phyloP scores from a whole-genome alignment of 2,329 filamentous ascomycete species.

The Exophiala oligosperma region DNA sequence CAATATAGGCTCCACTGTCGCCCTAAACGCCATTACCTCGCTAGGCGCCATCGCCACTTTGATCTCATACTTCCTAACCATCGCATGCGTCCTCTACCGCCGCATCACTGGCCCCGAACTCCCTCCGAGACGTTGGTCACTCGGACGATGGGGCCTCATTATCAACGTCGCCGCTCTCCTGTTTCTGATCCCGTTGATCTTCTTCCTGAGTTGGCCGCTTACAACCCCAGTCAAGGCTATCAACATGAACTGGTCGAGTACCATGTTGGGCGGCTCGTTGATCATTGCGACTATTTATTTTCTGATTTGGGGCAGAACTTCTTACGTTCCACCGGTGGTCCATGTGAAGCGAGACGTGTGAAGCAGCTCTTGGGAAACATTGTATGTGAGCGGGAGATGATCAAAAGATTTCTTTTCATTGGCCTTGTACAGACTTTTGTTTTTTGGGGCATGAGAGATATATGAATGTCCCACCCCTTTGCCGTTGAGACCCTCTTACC shows the following conservation, averaged over 20 bases:
- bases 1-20: conserved; percentile 52
- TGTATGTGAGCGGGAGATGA: no score
- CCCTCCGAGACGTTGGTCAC: conserved; percentile 42
- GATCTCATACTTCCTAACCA: conserved; percentile 52
- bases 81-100: conserved; percentile 46
- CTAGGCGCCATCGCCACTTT: conserved; percentile 50
- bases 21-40: conserved; percentile 55
- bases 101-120: conserved; percentile 42
- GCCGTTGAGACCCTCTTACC: no score
- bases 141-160: conserved; percentile 45
- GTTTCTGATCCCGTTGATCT: conserved; percentile 46
- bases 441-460: no score
- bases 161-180: conserved; percentile 47
- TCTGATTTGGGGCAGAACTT: conserved; percentile 34
- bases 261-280: conserved; percentile 45
- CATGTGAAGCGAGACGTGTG: conserved; percentile 17
- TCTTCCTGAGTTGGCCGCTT: conserved; percentile 52
- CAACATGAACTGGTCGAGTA: conserved; percentile 54
- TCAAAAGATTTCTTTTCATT: no score
- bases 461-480: no score
- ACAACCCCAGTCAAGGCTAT: conserved; percentile 37
- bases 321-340: conserved; percentile 37
- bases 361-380: background rate
- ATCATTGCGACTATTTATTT: conserved; percentile 43
- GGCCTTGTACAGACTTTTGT: no score